Base-by-base conservation (phyloP, 148 eudicot genomes). In the Beta vulgaris region DNA sequence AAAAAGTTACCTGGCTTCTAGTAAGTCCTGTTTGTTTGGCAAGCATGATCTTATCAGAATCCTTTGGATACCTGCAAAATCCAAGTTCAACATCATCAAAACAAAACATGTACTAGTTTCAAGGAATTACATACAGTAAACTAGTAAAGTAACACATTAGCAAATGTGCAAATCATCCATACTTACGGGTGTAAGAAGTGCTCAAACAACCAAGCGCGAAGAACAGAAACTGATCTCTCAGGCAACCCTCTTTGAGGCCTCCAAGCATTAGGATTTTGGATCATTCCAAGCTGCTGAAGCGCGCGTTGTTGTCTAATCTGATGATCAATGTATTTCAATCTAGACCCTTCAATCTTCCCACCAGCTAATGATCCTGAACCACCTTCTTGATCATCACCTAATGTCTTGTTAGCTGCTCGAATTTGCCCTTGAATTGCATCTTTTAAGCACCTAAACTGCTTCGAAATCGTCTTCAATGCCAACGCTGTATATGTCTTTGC, bases 141-240 rank as follows among this genome's bases (percentile, higher is more conserved):
- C n/a, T n/a, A n/a, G 58, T 31, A 26, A 26, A 35, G 53, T 68
- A 28, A 28, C 35, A 73, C 34, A 31, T 49, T 16, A 39, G 34
- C 2, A 28, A 18, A 34, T 18, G 7, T 32, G 39, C 14, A 8
- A 8, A 25, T 16, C 31, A 21, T 32, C 10, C 21, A 46, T 67
- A 44, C 89, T 77, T 82, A 93, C 98, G 98, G 98, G 84, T 93
- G 98, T 25, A 93, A 86, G 69, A 93, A 93, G 77, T 93, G 93
- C 57, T 93, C 98, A 51, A 93, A 93, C 46, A 93, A 87, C 98
- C 98, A 93, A 72, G 98, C 93, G 31, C 98, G 96, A 74, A 93
- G 96, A 71, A 93, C 91, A 10, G 98, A 91, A 65, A 93, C 98
- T n/a, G 98, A 82, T 72, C 88, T 82, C 76, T 93, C 98, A 32